Evolutionary conservation across 164 flowering plant genomes (phyloP), one percentile per base, ranked within the genome.

Genomic region (Amborella trichopoda): DNA sequence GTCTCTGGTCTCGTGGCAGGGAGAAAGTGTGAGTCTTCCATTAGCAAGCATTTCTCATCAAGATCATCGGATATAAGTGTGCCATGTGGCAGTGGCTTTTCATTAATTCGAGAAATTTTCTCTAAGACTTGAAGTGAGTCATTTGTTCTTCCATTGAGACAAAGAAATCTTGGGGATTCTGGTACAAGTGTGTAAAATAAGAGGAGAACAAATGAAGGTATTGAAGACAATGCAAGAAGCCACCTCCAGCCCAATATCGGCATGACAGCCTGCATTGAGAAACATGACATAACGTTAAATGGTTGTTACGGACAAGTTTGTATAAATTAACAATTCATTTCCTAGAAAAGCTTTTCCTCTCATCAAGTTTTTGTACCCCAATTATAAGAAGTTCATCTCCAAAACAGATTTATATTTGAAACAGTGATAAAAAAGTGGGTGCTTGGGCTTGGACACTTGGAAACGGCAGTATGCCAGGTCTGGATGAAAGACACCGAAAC

Each of bases 231-330:
- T 26, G 68, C 94, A 56, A 86, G 89, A 48, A 90, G 56, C 96
- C 96, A 90, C 61, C 98, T 83, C 98, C 98, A 86, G 25, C 94
- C 94, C 56, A 83, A 53, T 46, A 40, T 76, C 32, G 98, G 98
- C 98, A 90, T 81, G 53, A 83, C 53, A 42, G 70, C 40, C 98
- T 90, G 72, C n/a, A n/a, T n/a, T n/a, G n/a, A n/a, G n/a, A n/a
- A n/a, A n/a, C n/a, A n/a, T n/a, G n/a, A n/a, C n/a, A n/a, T n/a
- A n/a, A n/a, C n/a, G n/a, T n/a, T n/a, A n/a, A n/a, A n/a, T n/a
- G n/a, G n/a, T n/a, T n/a, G n/a, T n/a, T n/a, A n/a, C n/a, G n/a
- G n/a, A n/a, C n/a, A n/a, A n/a, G n/a, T n/a, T n/a, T n/a, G n/a
- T n/a, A n/a, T n/a, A n/a, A n/a, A n/a, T n/a, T n/a, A n/a, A n/a